A percentile compares a stretch with the other conserved stretches of the same genome.
phyloP scores from a whole-genome alignment of 805 yeast species.

The Yarrowia sp. region DNA sequence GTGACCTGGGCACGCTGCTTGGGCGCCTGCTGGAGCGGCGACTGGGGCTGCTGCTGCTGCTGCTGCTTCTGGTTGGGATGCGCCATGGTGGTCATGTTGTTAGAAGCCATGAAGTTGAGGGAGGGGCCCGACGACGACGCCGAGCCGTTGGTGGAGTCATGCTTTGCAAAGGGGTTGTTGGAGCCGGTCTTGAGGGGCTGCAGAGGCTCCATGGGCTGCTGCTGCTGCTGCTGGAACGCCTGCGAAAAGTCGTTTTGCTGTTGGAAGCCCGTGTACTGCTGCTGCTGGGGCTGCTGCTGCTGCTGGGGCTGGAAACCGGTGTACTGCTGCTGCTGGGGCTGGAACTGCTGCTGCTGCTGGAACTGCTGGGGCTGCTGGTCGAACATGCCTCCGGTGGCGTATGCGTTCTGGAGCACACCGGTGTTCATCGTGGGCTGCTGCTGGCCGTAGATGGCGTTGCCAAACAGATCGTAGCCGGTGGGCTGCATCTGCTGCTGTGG shows the following conservation, averaged over 20 bases:
- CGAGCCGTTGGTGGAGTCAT: constrained; percentile 21
- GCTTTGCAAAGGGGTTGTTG: constrained; percentile 71
- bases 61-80: constrained; percentile 28
- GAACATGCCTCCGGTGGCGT: constrained; percentile 35
- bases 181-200: constrained; percentile 67
- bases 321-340: constrained; percentile 48
- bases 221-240: constrained; percentile 63
- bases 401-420: constrained; percentile 52
- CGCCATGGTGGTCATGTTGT: constrained; percentile 15
- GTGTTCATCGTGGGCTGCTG: constrained; percentile 52
- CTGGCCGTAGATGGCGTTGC: constrained; percentile 49
- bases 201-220: constrained; percentile 59
- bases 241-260: constrained; percentile 51
- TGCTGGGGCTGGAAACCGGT: constrained; percentile 32
- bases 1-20: constrained; percentile 33
- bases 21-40: constrained; percentile 34
- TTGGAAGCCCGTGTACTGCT: constrained; percentile 47
- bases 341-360: constrained; percentile 47
- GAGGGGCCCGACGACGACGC: constrained; percentile 22
- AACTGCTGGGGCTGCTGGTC: constrained; percentile 27
- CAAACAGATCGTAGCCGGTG: constrained; percentile 53
- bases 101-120: constrained; percentile 21
- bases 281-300: constrained; percentile 48
- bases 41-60: constrained; percentile 39
- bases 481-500: constrained; percentile 37